Percentiles rank a stretch among this genome's conserved stretches.
These are phyloP conservation scores for Grifola frondosa DNA, from an alignment of 1,284 basidiomycete genomes.

Conservation along the genomic window DNA sequence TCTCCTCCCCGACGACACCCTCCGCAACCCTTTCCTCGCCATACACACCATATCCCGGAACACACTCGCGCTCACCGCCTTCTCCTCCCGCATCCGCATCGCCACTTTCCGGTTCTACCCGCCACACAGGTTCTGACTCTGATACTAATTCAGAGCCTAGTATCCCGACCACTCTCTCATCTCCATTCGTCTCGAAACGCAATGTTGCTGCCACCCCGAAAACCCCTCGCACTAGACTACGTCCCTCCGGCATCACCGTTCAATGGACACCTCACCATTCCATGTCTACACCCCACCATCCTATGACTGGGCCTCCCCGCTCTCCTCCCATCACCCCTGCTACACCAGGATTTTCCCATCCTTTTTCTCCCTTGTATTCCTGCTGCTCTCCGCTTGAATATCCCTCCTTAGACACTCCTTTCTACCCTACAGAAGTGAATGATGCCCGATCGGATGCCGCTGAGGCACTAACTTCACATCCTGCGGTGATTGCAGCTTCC, in stretches of 20 bases:
- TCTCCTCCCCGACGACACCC: conserved; percentile 18
- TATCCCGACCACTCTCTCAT: no score
- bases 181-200: no score
- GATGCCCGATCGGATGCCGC: conserved; percentile 23
- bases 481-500: conserved; percentile 56
- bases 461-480: conserved; percentile 56
- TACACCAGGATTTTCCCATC: background rate
- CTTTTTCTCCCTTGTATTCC: background rate
- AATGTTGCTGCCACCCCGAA: conserved; percentile 7
- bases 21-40: conserved; percentile 19
- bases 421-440: conserved; percentile 38
- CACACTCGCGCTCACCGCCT: conserved; percentile 5
- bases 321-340: background rate
- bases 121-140: no score
- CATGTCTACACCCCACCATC: no score
- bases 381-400: conserved; percentile 46
- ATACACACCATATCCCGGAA: conserved; percentile 12
- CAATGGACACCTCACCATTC: conserved; percentile 9
- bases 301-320: background rate
- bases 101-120: no score
- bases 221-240: conserved; percentile 14
- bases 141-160: no score
- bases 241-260: conserved; percentile 3
- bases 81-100: no score
- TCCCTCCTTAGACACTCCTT: conserved; percentile 55